Evolutionary conservation across 2,329 filamentous ascomycete genomes (phyloP).

Genomic region (Talaromyces sp.): DNA sequence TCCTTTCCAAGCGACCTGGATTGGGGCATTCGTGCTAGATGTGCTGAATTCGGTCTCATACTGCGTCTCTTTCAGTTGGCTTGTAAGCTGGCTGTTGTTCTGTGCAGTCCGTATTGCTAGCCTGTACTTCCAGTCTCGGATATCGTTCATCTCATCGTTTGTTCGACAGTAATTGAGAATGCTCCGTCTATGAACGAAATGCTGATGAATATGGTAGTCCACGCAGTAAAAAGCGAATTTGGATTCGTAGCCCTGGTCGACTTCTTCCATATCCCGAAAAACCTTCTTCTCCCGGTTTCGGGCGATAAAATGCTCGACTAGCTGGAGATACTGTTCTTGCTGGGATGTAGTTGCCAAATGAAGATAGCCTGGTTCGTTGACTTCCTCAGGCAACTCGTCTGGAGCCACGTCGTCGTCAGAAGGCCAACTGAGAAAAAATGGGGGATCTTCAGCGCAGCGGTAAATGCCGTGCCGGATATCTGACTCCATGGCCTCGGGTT

Average conservation of each 20-base stretch:
- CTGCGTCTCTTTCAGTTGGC: not conserved
- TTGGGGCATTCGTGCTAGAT: not conserved
- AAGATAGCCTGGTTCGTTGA: slow-evolving; percentile 12
- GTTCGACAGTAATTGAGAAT: slow-evolving; percentile 28
- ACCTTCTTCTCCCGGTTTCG: slow-evolving; percentile 12
- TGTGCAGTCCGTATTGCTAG: slow-evolving; percentile 11
- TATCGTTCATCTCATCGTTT: slow-evolving; percentile 23
- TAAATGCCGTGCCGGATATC: slow-evolving; percentile 14
- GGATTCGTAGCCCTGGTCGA: slow-evolving; percentile 15
- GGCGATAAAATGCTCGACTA: slow-evolving; percentile 2
- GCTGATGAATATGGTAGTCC: slow-evolving; percentile 32
- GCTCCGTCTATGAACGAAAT: slow-evolving; percentile 22
- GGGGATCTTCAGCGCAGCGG: slow-evolving; percentile 10
- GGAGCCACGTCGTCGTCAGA: slow-evolving; percentile 9
- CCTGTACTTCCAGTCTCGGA: slow-evolving; percentile 25
- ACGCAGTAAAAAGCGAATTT: slow-evolving; percentile 27
- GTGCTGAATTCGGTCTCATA: slow-evolving; percentile 2
- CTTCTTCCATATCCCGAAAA: slow-evolving; percentile 12
- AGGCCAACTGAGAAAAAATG: slow-evolving; percentile 10
- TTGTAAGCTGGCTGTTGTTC: not conserved
- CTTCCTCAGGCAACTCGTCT: slow-evolving; percentile 5
- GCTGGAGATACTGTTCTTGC: slow-evolving; percentile 6
- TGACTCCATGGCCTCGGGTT: slow-evolving; percentile 12
- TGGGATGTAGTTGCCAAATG: slow-evolving; percentile 11
- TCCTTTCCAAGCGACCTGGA: not conserved